Percentiles rank a stretch among this genome's conserved stretches.
phyloP scores from a whole-genome alignment of 148 eudicot species.

The Drosera capensis region DNA sequence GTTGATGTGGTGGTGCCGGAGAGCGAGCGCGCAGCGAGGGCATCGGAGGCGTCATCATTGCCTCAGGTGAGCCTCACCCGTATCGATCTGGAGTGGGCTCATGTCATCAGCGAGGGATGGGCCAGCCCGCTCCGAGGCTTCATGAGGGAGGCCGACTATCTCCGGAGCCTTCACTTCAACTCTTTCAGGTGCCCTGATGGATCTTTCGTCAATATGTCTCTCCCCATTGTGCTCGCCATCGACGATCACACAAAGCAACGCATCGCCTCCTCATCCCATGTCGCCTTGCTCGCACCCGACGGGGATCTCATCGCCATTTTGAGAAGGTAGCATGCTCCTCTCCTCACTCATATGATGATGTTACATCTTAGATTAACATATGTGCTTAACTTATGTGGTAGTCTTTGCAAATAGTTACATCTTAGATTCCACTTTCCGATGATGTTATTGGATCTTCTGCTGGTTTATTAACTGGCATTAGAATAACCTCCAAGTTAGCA shows the following conservation, averaged over 20 bases:
- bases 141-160: constrained; percentile 81
- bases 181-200: constrained; percentile 54
- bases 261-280: constrained; percentile 39
- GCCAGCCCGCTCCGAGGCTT: constrained; percentile 80
- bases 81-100: constrained; percentile 89
- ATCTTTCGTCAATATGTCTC: constrained; percentile 70
- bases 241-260: constrained; percentile 45
- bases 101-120: constrained; percentile 91
- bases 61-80: constrained; percentile 34
- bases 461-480: too few relatives aligned
- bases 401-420: background rate
- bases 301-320: constrained; percentile 55
- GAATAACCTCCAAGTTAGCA: too few relatives aligned
- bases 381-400: background rate
- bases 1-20: constrained; percentile 55
- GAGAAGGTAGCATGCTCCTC: constrained; percentile 31
- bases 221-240: constrained; percentile 80
- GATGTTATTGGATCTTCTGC: too few relatives aligned
- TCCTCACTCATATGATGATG: background rate
- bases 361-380: background rate
- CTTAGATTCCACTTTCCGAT: background rate
- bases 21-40: constrained; percentile 20
- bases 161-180: constrained; percentile 89
- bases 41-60: constrained; percentile 36
- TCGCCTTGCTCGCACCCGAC: constrained; percentile 47